Base-by-base conservation (phyloP, 2,329 filamentous ascomycete genomes). In the Esteya vermicola region DNA sequence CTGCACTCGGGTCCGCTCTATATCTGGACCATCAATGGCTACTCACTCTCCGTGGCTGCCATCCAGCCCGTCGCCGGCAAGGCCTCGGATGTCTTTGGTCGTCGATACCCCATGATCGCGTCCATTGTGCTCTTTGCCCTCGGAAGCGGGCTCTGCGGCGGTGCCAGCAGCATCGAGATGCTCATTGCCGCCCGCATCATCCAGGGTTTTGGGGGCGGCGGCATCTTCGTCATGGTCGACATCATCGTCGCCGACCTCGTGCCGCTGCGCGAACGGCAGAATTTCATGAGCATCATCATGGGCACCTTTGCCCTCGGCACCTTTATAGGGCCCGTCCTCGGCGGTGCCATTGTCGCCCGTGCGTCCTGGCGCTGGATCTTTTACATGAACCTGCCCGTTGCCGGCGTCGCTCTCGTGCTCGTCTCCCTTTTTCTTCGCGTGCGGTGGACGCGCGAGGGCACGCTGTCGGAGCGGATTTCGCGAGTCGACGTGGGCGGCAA, bases 41-140 rank as follows among this genome's bases (percentile, higher is more conserved):
- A 36, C 25, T 13, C 34, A 25, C 34, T 36, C 12, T 27, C 34
- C 6, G 25, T 36, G n/a, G 40, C 49, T 8, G 60, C 62, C 2
- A 53, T 70, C 3, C 67, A 68, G 38, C 70, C 70, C 0, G 45
- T 72, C 0, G 65, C 62, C 33, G 67, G 66, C 1, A 67, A 72
- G 45, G 45, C 69, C 1, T 39, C 44, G 2, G 38, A 45, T 19
- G 33, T 48, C 33, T 43, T 31, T 19, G 41, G 41, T 27, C 38
- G 41, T 13, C 26, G 41, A 12, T 38, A 35, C 33, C 30, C 28
- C 27, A 40, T 36, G 22, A 28, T 43, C 16, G 27, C 16, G 16
- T 33, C 38, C 6, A 19, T 35, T 3, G 38, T 27, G 9, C 18
- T 35, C 7, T 43, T 43, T 32, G 35, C 27, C 33, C 27, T 37